Evolutionary conservation across 2,329 filamentous ascomycete species (phyloP), one percentile per base, ranked within the genome.

Genomic region (Botrytis elliptica): DNA sequence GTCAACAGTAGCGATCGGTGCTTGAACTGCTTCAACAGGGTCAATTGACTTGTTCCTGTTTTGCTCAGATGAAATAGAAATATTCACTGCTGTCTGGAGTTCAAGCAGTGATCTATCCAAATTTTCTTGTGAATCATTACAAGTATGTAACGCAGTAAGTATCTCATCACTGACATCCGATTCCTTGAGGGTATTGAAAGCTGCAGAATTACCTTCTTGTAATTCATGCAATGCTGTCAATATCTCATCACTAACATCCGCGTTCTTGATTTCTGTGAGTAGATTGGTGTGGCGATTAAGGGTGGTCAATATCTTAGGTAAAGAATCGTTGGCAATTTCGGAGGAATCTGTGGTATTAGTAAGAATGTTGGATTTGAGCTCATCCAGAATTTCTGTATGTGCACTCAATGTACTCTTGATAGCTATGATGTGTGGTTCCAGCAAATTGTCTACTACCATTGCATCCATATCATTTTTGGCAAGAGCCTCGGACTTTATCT

Each of bases 131-230:
- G 62, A 65, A 14, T 72, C 70, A 6, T 57, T 66, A 18, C 60
- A 75, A 16, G 76, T 70, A 74, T 81, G 80, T 4, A 81, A 65
- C 5, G 78, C 74, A 29, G 80, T 81, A 64, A 81, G 75, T 55
- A 81, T 79, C 63, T 81, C 79, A 44, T 78, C 79, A 71, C 77
- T 79, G 2, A 81, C 76, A 76, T 81, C 78, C 3, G 75, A 73
- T 69, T 81, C 78, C 65, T 75, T 72, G 9, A 81, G 76, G 49
- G 79, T 79, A 20, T 72, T 57, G 6, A 81, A 75, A 12, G 77
- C 52, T 36, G 74, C 74, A n/a, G 70, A 69, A 42, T 78, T 77
- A 18, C 72, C 72, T 16, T 76, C 73, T 52, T 78, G 76, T 7
- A 72, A 63, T 46, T 79, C 77, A 66, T 80, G 78, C 4, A 81